Conservation (phyloP, 768 basidiomycete species). For the Auricularia heimuer region DNA sequence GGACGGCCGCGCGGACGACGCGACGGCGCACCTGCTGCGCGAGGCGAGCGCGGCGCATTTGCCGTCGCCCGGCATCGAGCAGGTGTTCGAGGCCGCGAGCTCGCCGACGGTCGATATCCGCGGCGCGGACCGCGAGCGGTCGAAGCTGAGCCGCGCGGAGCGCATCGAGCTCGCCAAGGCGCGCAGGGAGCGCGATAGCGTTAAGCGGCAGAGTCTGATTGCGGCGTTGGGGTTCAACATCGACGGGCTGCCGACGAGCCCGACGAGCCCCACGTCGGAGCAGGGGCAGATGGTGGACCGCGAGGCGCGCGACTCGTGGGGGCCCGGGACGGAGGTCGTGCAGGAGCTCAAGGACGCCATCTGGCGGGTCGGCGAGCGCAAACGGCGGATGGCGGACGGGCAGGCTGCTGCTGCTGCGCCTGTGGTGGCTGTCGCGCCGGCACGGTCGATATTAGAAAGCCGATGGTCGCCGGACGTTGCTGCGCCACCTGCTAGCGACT, state of each 20-base stretch:
- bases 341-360: slow-evolving; percentile 81
- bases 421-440: neutral
- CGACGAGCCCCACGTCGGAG: neutral
- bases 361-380: slow-evolving; percentile 70
- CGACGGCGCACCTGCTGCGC: slow-evolving; percentile 43
- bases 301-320: slow-evolving; percentile 31
- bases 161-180: slow-evolving; percentile 53
- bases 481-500: neutral
- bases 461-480: neutral
- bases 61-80: slow-evolving; percentile 61
- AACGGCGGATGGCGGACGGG: slow-evolving; percentile 38
- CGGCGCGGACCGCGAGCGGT: slow-evolving; percentile 45
- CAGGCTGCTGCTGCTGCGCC: neutral
- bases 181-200: slow-evolving; percentile 34
- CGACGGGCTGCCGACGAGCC: slow-evolving; percentile 9
- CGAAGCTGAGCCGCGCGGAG: slow-evolving; percentile 64
- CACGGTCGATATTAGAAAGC: neutral
- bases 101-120: slow-evolving; percentile 2
- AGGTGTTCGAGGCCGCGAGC: slow-evolving; percentile 72
- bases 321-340: slow-evolving; percentile 69
- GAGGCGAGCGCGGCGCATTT: slow-evolving; percentile 43
- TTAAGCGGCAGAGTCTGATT: slow-evolving; percentile 9
- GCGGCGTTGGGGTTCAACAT: slow-evolving; percentile 18
- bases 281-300: slow-evolving; percentile 1
- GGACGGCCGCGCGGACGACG: slow-evolving; percentile 37